Base-by-base conservation (phyloP, 805 yeast species). In the Sugiyamaella americana region DNA sequence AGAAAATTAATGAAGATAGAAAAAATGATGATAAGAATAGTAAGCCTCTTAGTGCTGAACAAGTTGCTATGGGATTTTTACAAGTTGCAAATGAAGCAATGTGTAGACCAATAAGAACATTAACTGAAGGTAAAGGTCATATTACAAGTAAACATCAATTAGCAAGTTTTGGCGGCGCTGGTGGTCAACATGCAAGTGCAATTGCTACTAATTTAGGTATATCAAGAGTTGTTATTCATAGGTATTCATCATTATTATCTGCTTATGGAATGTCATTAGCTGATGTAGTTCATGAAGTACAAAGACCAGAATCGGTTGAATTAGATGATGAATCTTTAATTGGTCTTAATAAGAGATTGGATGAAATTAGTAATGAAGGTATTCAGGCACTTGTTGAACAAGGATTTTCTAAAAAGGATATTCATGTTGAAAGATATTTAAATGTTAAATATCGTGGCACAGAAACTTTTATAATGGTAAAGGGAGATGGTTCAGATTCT, bases 141-240 rank as follows among this genome's bases (percentile, higher is more conserved):
- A 72, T 76, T 37, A 73, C 80, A 0, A 61, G 83, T 6, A 68
- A 74, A 8, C 95, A 87, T 61, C 68, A 82, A 48, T 66, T 87
- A 49, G 94, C 88, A 1, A 75, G 91, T 2, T 87, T 87, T 66
- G 96, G 96, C 40, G 96, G 96, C 41, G 95, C 95, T 21, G 96
- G 96, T 45, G 96, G 96, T 5, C 96, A 87, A 65, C 89, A 85
- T 63, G 89, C 93, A 2, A 80, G 77, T 41, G 80, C 84, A 6
- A 80, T 87, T 30, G 95, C 95, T 1, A 72, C 76, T 48, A 72
- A 75, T 21, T 69, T 87, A 50, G 88, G 88, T 5, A 83, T 87
- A 41, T 62, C 70, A 10, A 76, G 78, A 23, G 84, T 87, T 5
- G 64, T 86, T 29, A 80, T 84, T 21, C 95, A 87, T 65, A 76